Conservation (phyloP, 148 eudicot species). For the Vaccinium macrocarpon region DNA sequence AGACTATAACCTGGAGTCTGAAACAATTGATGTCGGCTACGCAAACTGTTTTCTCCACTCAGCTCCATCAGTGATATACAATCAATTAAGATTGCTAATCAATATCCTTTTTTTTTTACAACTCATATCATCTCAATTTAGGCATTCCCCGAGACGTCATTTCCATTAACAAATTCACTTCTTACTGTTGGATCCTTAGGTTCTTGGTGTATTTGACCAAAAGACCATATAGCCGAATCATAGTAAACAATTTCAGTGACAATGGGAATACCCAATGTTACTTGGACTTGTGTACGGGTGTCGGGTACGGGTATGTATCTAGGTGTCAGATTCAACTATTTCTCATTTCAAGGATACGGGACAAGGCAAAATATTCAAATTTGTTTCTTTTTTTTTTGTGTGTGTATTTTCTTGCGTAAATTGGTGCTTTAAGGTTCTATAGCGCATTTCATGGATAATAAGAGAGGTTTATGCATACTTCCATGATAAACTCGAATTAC, state of each 20-base stretch:
- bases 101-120: neutral
- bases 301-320: no score
- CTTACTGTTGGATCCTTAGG: neutral
- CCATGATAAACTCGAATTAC: no score
- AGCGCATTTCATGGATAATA: no score
- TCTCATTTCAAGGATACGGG: no score
- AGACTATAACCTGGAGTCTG: neutral
- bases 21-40: neutral
- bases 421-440: no score
- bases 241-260: neutral
- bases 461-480: no score
- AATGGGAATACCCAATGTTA: neutral
- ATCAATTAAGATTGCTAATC: neutral
- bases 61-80: neutral
- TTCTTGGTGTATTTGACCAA: neutral
- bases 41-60: neutral
- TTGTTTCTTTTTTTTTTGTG: no score
- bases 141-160: neutral
- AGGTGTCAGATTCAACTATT: no score
- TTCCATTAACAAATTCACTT: neutral
- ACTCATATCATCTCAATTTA: neutral
- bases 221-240: neutral
- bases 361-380: no score
- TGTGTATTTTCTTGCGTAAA: no score
- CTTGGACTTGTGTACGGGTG: no score